A percentile compares a stretch with the other conserved stretches of the same genome.
phyloP scores from a whole-genome alignment of 768 basidiomycete genomes.

The Leccinum subgranulosum region DNA sequence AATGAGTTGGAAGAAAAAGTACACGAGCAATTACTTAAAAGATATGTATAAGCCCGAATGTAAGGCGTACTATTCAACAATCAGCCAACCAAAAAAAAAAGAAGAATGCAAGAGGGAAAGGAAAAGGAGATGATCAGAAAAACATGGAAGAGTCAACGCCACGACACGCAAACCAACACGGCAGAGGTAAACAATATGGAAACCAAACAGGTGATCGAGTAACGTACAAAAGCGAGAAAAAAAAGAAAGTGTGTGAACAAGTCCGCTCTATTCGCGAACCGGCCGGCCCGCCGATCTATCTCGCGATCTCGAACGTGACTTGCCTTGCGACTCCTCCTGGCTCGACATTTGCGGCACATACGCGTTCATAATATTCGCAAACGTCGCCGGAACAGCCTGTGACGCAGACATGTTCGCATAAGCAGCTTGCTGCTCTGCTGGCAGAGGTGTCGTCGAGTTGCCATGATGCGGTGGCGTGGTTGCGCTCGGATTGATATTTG shows the following conservation, averaged over 20 bases:
- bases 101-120: neutral
- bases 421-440: slow-evolving; percentile 18
- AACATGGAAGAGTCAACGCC: neutral
- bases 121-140: neutral
- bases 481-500: slow-evolving; percentile 17
- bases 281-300: slow-evolving; percentile 19
- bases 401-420: slow-evolving; percentile 19
- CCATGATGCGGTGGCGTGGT: slow-evolving; percentile 19
- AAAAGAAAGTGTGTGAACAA: neutral
- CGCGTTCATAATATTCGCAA: slow-evolving; percentile 73
- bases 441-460: slow-evolving; percentile 4
- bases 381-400: slow-evolving; percentile 46
- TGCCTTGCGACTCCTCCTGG: slow-evolving; percentile 23
- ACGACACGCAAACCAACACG: slow-evolving; percentile 1
- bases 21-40: slow-evolving; percentile 12
- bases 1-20: neutral
- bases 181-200: neutral
- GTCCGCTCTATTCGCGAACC: slow-evolving; percentile 12
- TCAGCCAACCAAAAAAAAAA: neutral
- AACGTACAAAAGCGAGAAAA: slow-evolving; percentile 5
- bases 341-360: slow-evolving; percentile 40
- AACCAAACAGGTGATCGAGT: neutral
- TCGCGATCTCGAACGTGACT: slow-evolving; percentile 28
- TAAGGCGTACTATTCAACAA: neutral
- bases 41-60: slow-evolving; percentile 1